phyloP scores from a whole-genome alignment of 2,329 filamentous ascomycete species.

The Cladobotryum protrusum region DNA sequence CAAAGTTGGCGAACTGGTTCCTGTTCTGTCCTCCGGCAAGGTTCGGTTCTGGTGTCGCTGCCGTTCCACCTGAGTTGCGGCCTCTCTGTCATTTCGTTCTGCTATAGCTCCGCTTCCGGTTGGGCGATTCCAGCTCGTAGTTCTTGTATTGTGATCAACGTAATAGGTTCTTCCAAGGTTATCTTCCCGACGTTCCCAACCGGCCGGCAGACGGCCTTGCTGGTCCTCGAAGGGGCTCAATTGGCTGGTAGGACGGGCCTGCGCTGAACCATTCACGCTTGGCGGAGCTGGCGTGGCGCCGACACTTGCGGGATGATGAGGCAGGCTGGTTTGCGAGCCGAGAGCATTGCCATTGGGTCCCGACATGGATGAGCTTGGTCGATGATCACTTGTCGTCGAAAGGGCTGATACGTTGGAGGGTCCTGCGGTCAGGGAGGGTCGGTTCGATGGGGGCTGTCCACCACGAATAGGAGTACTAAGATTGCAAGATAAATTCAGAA shows the following conservation, averaged over 20 bases:
- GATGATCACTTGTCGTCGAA: slow-evolving; percentile 38
- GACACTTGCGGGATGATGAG: slow-evolving; percentile 43
- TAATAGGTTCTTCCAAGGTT: slow-evolving; percentile 95
- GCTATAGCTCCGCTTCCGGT: slow-evolving; percentile 71
- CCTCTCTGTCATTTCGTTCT: slow-evolving; percentile 68
- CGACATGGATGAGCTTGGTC: slow-evolving; percentile 49
- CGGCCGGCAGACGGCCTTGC: slow-evolving; percentile 85
- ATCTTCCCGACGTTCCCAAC: slow-evolving; percentile 95
- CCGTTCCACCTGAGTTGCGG: slow-evolving; percentile 87
- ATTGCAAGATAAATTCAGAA: slow-evolving; percentile 93
- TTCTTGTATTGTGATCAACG: slow-evolving; percentile 94
- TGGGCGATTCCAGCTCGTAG: slow-evolving; percentile 93
- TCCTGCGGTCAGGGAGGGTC: slow-evolving; percentile 39
- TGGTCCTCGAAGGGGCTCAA: slow-evolving; percentile 94
- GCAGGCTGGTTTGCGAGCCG: slow-evolving; percentile 35
- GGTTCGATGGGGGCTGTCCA: slow-evolving; percentile 36
- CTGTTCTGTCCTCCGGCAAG: slow-evolving; percentile 89
- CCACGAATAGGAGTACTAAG: slow-evolving; percentile 62
- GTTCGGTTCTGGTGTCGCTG: slow-evolving; percentile 93
- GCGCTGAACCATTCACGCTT: slow-evolving; percentile 24
- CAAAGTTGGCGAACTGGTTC: slow-evolving; percentile 82
- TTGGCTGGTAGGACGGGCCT: slow-evolving; percentile 30
- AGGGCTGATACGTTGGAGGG: slow-evolving; percentile 39
- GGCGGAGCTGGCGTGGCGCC: slow-evolving; percentile 28
- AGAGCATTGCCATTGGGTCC: slow-evolving; percentile 39